phyloP scores from a whole-genome alignment of 2,329 filamentous ascomycete genomes.

The Claviceps sp. region DNA sequence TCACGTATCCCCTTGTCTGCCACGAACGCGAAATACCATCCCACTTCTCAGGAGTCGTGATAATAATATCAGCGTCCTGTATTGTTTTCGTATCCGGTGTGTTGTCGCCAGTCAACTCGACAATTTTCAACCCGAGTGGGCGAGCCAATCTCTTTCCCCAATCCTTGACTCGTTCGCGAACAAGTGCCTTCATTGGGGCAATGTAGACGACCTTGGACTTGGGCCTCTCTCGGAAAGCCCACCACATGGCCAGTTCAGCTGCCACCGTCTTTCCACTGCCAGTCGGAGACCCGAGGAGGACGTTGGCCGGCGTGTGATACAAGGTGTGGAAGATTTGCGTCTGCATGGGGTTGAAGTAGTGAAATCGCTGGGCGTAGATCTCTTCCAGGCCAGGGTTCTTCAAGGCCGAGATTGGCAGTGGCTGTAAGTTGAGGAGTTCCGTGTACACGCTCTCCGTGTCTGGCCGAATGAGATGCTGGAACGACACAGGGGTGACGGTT shows the following conservation, averaged over 20 bases:
- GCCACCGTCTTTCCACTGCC: conserved; percentile 97
- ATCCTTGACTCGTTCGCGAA: conserved; percentile 90
- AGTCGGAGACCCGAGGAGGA: conserved; percentile 87
- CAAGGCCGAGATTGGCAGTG: conserved; percentile 71
- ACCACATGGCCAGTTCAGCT: conserved; percentile 97
- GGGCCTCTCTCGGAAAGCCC: conserved; percentile 88
- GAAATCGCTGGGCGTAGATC: conserved; percentile 76
- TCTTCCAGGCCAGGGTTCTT: conserved; percentile 81
- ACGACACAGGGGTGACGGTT: conserved; percentile 88
- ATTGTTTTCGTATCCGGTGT: conserved; percentile 95
- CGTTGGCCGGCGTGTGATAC: conserved; percentile 84
- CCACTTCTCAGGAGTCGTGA: conserved; percentile 99
- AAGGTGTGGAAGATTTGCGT: conserved; percentile 96
- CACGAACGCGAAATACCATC: conserved; percentile 98
- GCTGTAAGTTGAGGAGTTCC: conserved; percentile 81
- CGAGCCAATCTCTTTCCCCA: conserved; percentile 73
- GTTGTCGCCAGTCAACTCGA: conserved; percentile 93
- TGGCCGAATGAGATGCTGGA: conserved; percentile 92
- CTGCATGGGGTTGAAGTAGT: conserved; percentile 99
- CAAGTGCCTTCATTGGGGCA: conserved; percentile 96
- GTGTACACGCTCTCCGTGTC: conserved; percentile 98
- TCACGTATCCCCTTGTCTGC: conserved; percentile 94
- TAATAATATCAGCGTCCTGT: conserved; percentile 89
- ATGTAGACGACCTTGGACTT: conserved; percentile 98
- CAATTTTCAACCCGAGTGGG: conserved; percentile 77